Percentiles rank a stretch among this genome's conserved stretches.
Evolutionary conservation across 805 yeast species (phyloP).

Genomic region (Monosporozyma unispora): DNA sequence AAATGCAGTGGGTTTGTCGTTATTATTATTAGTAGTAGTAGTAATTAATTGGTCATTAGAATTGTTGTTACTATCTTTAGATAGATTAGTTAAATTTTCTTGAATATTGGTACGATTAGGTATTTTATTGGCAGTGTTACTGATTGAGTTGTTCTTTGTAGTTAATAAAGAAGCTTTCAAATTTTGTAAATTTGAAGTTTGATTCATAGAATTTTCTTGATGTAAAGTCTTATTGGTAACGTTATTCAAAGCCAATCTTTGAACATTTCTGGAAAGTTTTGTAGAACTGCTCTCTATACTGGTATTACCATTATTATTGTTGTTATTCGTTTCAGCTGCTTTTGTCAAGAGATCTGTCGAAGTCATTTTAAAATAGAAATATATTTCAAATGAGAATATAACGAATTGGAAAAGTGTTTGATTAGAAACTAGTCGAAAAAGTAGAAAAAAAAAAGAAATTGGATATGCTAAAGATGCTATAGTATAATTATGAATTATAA

Average conservation of each 20-base stretch:
- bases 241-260: conserved; percentile 28
- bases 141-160: conserved; percentile 14
- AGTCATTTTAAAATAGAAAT: neutral
- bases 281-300: conserved; percentile 5
- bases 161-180: conserved; percentile 13
- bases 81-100: conserved; percentile 2
- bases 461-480: neutral
- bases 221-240: conserved; percentile 28
- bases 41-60: neutral
- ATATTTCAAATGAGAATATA: neutral
- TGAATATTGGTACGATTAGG: conserved; percentile 1
- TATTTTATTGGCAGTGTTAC: conserved; percentile 10
- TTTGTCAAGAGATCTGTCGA: neutral
- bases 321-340: neutral
- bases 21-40: conserved; percentile 1
- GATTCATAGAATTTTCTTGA: conserved; percentile 14
- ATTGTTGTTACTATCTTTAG: neutral
- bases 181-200: conserved; percentile 12
- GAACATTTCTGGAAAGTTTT: conserved; percentile 18
- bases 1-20: neutral
- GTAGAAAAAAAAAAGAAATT: neutral
- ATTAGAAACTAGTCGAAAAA: neutral
- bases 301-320: neutral
- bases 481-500: neutral
- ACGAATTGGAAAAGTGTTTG: neutral